phyloP scores from a whole-genome alignment of 495 filamentous ascomycete species.

The Penicillium crystallinum region DNA sequence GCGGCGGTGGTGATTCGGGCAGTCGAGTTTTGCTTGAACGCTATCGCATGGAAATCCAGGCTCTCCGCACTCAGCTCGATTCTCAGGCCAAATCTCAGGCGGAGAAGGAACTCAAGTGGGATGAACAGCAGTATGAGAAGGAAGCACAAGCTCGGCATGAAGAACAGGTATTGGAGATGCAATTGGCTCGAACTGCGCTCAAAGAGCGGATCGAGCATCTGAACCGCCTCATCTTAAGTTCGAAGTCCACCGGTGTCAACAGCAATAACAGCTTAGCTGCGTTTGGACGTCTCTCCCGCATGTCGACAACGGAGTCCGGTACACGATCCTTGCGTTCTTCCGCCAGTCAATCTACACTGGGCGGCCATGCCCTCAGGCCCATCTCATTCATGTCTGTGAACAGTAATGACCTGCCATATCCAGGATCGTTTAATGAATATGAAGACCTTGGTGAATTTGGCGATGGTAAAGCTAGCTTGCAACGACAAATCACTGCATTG shows the following conservation, averaged over 20 bases:
- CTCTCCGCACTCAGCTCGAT: constrained; percentile 77
- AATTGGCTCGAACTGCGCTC: constrained; percentile 87
- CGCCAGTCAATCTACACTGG: constrained; percentile 60
- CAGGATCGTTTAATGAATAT: constrained; percentile 45
- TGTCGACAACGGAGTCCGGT: constrained; percentile 47
- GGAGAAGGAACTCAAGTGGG: constrained; percentile 60
- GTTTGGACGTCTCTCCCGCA: constrained; percentile 62
- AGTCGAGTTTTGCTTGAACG: constrained; percentile 85
- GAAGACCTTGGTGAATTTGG: constrained; percentile 80
- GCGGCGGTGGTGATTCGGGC: constrained; percentile 66
- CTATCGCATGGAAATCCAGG: constrained; percentile 89
- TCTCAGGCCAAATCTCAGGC: constrained; percentile 64
- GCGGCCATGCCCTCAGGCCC: constrained; percentile 57
- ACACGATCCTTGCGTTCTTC: constrained; percentile 66
- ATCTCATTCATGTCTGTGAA: constrained; percentile 59
- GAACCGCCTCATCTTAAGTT: constrained; percentile 90
- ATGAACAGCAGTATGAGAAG: constrained; percentile 70
- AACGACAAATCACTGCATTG: constrained; percentile 77
- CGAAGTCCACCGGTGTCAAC: constrained; percentile 93
- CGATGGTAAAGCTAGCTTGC: constrained; percentile 76
- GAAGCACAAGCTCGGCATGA: constrained; percentile 82
- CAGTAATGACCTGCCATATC: constrained; percentile 30
- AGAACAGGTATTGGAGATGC: constrained; percentile 97
- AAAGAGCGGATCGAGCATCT: constrained; percentile 98
- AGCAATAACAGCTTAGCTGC: constrained; percentile 63